Percentiles rank a stretch among this genome's conserved stretches.
These are phyloP conservation scores for Corylus heterophylla DNA, from an alignment of 306 rosid species.

Conservation along the genomic window DNA sequence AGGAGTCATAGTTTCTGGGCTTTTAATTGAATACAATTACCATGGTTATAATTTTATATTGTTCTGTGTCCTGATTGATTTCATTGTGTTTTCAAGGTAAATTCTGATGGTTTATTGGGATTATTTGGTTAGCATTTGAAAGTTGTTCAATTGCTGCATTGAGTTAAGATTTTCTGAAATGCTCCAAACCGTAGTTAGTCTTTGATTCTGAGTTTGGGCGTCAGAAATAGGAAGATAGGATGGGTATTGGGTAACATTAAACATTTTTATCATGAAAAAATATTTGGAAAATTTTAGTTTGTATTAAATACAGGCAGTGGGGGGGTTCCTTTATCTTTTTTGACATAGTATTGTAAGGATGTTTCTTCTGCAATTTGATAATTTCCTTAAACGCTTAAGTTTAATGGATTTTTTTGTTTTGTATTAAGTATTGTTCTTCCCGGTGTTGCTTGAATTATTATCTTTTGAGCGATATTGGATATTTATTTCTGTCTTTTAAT, in stretches of 20 bases:
- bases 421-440: no score
- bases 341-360: no score
- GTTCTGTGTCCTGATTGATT: neutral
- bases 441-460: no score
- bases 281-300: no score
- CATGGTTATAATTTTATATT: neutral
- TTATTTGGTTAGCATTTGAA: neutral
- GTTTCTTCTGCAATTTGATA: no score
- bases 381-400: no score
- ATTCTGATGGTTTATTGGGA: neutral
- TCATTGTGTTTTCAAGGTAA: neutral
- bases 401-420: no score
- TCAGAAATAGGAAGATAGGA: neutral
- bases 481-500: no score
- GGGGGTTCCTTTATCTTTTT: no score
- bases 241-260: neutral
- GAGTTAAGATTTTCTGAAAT: constrained; percentile 11
- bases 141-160: constrained; percentile 10
- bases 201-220: constrained; percentile 10
- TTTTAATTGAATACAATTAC: neutral
- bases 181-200: neutral
- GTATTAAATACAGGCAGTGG: no score
- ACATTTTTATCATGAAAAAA: neutral
- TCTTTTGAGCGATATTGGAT: no score
- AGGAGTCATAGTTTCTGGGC: neutral